Evolutionary conservation across 202 grass and related monocot species (phyloP), one percentile per base, ranked within the genome.

Genomic region (Carex arenaria): DNA sequence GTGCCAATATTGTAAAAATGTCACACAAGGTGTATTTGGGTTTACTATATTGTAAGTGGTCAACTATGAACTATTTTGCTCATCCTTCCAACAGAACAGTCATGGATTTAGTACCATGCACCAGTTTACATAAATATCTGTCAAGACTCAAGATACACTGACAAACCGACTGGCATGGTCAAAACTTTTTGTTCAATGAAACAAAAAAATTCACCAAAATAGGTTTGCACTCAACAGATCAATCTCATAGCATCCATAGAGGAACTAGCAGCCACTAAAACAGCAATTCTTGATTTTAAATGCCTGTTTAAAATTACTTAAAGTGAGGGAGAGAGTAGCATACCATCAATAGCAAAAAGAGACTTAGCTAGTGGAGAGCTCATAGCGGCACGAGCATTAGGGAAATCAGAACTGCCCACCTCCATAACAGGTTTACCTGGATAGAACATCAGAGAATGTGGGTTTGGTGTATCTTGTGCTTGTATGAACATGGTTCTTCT

Each of bases 401-500:
- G 97, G 57, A 99, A 99, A 88, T 99, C 93, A 30, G 91, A 86
- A 88, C 97, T 99, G 82, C 97, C 97, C 70, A 99, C 85, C 57
- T 99, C 91, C 97, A 99, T 99, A 80, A 99, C 88, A 1, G 90
- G 90, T 83, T 99, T 99, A 54, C 91, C 97, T 20, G 93, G 93
- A 91, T 92, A 93, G 78, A 99, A 99, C 97, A 99, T 99, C 23
- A 92, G 90, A 0, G 93, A 99, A 55, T 93, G 86, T 0, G 93
- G 97, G 83, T 99, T 99, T 0, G 97, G 97, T 0, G 97, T 99
- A 5, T 84, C 83, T 83, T 99, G 93, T 11, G 91, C 95, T 90
- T 99, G 97, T 77, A 99, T 96, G 90, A 96, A 96, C 97, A 96
- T 92, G 74, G 88, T 89, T 86, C 97, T 96, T 82, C 74, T 99